phyloP scores from a whole-genome alignment of 2,329 filamentous ascomycete species.

The Pseudogymnoascus sp. region DNA sequence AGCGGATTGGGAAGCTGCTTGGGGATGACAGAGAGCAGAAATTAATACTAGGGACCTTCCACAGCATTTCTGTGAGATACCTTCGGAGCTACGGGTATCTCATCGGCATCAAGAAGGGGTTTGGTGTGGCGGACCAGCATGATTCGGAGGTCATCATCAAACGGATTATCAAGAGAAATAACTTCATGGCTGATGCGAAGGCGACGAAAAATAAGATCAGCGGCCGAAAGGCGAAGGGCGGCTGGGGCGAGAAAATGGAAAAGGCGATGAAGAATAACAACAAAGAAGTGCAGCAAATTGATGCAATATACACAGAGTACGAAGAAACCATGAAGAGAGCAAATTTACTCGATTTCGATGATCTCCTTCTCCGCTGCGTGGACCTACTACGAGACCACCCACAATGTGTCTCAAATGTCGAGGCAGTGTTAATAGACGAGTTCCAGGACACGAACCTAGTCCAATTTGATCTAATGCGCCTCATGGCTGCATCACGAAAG shows the following conservation, averaged over 20 bases:
- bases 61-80: slow-evolving; percentile 83
- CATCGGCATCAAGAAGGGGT: slow-evolving; percentile 74
- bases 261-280: slow-evolving; percentile 28
- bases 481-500: slow-evolving; percentile 64
- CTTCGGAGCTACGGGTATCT: slow-evolving; percentile 73
- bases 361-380: slow-evolving; percentile 75
- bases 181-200: slow-evolving; percentile 59
- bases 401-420: slow-evolving; percentile 77
- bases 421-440: slow-evolving; percentile 89
- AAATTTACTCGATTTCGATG: slow-evolving; percentile 89
- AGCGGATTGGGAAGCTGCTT: slow-evolving; percentile 73
- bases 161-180: slow-evolving; percentile 70
- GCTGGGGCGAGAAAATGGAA: slow-evolving; percentile 18
- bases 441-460: slow-evolving; percentile 96
- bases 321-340: slow-evolving; percentile 64
- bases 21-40: slow-evolving; percentile 66
- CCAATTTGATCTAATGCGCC: slow-evolving; percentile 87
- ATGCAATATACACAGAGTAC: slow-evolving; percentile 65
- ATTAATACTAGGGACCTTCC: slow-evolving; percentile 85
- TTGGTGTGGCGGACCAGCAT: slow-evolving; percentile 79
- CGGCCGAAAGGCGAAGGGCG: slow-evolving; percentile 51
- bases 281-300: slow-evolving; percentile 55
- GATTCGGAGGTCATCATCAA: slow-evolving; percentile 74
- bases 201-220: slow-evolving; percentile 69
- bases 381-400: slow-evolving; percentile 67